phyloP scores from a whole-genome alignment of 768 basidiomycete genomes.

The Rhodosporidiobolus sp. region DNA sequence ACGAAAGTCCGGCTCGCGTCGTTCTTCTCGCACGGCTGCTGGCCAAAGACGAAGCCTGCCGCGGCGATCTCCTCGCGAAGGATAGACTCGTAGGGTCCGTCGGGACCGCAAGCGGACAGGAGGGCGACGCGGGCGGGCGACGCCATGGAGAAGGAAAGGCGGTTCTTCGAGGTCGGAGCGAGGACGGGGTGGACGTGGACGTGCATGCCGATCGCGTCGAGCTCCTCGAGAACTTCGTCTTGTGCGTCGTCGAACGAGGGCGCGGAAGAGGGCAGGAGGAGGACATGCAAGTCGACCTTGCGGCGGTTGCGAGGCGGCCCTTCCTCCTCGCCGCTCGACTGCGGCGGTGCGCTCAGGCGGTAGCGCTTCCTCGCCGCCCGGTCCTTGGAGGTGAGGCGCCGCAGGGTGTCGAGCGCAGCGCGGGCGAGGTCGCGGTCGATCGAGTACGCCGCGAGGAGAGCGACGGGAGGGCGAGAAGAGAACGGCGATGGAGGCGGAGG shows the following conservation, averaged over 20 bases:
- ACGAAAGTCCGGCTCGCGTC: not conserved
- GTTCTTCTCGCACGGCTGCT: not conserved
- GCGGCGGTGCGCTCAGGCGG: not conserved
- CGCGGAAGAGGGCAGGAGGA: not conserved
- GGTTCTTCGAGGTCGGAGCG: too few relatives aligned
- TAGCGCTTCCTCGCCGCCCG: not conserved
- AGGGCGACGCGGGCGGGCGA: not conserved
- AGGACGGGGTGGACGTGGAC: not conserved
- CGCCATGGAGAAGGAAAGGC: too few relatives aligned
- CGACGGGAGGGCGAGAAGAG: not conserved
- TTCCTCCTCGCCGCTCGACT: not conserved
- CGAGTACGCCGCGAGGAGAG: not conserved
- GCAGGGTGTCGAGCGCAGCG: not conserved
- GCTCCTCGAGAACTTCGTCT: not conserved
- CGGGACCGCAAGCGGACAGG: not conserved
- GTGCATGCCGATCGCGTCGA: not conserved
- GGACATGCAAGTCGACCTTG: conserved; percentile 1
- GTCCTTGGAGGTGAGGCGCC: not conserved
- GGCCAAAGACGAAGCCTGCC: not conserved
- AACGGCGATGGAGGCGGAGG: too few relatives aligned
- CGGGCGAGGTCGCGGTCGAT: not conserved
- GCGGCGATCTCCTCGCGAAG: not conserved
- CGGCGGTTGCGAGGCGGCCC: not conserved
- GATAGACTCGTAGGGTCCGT: not conserved
- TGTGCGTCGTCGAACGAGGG: not conserved